Conservation (phyloP, 164 flowering plant species). For the Umbilicus rupestris region DNA sequence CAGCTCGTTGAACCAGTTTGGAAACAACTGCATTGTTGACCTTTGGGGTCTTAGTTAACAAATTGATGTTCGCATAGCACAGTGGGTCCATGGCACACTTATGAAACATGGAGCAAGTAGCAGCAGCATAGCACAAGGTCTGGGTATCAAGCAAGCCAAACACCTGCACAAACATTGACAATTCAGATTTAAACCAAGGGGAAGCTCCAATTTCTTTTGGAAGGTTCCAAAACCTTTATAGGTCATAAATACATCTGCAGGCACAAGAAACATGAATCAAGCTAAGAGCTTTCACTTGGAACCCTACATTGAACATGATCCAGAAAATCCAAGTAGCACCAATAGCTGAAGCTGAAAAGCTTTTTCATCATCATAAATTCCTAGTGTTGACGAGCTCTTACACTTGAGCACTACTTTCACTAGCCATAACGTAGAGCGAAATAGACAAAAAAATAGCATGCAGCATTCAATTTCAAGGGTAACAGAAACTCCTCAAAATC, state of each 20-base stretch:
- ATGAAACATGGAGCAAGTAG: slow-evolving; percentile 73
- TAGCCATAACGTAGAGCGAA: no score
- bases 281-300: neutral
- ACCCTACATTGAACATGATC: no score
- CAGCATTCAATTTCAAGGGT: no score
- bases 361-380: no score
- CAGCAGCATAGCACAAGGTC: slow-evolving; percentile 68
- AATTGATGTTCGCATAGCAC: slow-evolving; percentile 71
- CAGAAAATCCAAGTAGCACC: no score
- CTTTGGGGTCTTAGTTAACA: slow-evolving; percentile 61
- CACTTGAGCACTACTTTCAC: no score
- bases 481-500: no score
- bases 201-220: neutral
- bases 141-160: slow-evolving; percentile 83
- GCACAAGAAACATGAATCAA: neutral
- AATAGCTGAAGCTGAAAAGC: no score
- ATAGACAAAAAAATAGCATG: no score
- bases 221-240: neutral
- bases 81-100: slow-evolving; percentile 79
- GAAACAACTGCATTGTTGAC: slow-evolving; percentile 74
- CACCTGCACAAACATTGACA: slow-evolving; percentile 47
- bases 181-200: no score
- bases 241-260: neutral
- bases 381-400: no score
- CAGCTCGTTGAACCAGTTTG: slow-evolving; percentile 80